phyloP scores from a whole-genome alignment of 129 eudicot genomes.

The Lactuca saligna region DNA sequence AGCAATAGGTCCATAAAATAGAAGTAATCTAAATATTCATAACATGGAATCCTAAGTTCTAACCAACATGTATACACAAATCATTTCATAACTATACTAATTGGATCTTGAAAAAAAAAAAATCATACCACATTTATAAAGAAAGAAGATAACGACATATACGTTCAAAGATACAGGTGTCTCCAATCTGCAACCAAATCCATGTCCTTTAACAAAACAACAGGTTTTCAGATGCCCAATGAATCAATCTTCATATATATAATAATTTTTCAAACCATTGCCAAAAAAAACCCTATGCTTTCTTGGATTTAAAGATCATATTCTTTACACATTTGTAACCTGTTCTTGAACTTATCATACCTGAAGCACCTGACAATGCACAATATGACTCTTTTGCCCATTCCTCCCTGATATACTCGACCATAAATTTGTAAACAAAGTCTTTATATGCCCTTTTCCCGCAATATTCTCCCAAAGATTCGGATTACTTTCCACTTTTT shows the following conservation, averaged over 20 bases:
- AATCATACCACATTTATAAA: slow-evolving; percentile 18
- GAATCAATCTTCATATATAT: not conserved
- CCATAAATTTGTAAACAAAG: slow-evolving; percentile 73
- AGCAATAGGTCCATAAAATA: not conserved
- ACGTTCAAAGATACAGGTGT: slow-evolving; percentile 11
- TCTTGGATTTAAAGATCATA: not conserved
- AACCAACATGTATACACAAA: slow-evolving; percentile 43
- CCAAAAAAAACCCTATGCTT: not conserved
- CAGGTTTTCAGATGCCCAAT: not conserved
- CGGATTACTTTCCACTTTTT: slow-evolving; percentile 72
- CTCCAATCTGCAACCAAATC: not conserved
- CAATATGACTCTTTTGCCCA: slow-evolving; percentile 87
- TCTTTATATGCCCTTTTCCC: slow-evolving; percentile 73
- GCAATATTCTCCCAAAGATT: slow-evolving; percentile 89
- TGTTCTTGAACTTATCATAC: slow-evolving; percentile 40
- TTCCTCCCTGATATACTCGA: slow-evolving; percentile 84
- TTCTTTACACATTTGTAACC: not conserved
- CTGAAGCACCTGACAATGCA: slow-evolving; percentile 95
- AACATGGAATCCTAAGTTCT: slow-evolving; percentile 7
- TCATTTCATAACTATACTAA: slow-evolving; percentile 23
- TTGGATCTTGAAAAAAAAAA: slow-evolving; percentile 21
- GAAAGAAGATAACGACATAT: slow-evolving; percentile 4
- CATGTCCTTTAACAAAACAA: not conserved
- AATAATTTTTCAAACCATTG: not conserved
- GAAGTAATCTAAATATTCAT: slow-evolving; percentile 14